Evolutionary conservation across 2,329 filamentous ascomycete genomes (phyloP), one percentile per base, ranked within the genome.

Genomic region (Colletotrichum melonis): DNA sequence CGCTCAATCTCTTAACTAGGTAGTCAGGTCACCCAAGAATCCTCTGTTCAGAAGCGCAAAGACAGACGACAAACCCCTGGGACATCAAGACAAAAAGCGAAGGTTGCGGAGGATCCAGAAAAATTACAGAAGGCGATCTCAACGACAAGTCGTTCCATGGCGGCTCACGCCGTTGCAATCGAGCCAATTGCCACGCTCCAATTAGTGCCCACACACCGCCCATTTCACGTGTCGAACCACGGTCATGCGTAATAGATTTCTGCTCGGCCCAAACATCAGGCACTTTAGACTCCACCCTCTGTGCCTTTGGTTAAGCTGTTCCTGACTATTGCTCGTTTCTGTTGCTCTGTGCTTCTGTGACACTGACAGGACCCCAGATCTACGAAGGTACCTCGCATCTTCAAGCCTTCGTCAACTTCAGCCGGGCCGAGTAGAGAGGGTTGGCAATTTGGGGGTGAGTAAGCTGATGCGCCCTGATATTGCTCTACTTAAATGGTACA

Each of bases 141-240:
- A 65, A 57, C 71, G 35, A 73, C 22, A 66, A 73, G 71, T 73
- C 71, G 67, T 66, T 56, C 71, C 67, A 73, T 63, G 22, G 67
- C 71, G 71, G 71, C 67, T 66, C 67, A 67, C 67, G 62, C 60
- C 67, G 67, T 62, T 24, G 49, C 32, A 42, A 57, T 66, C 52
- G 30, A 55, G 28, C 71, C 71, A 73, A 73, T 73, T 35, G 62
- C 12, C 57, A 56, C n/a, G 16, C 30, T 42, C 56, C 46, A 65
- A 71, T 56, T 24, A n/a, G 62, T 70, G 46, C 62, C 71, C 71
- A 73, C 71, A 70, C 70, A 73, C 71, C 71, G 71, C 71, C 49
- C 54, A 68, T 64, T 73, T 73, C 67, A 73, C 71, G 56, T 73
- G 71, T 73, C 71, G 71, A 73, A 73, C 71, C 55, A 73, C 56